phyloP scores from a whole-genome alignment of 192 early-diverging fungal species.

The Coemansia erecta region DNA sequence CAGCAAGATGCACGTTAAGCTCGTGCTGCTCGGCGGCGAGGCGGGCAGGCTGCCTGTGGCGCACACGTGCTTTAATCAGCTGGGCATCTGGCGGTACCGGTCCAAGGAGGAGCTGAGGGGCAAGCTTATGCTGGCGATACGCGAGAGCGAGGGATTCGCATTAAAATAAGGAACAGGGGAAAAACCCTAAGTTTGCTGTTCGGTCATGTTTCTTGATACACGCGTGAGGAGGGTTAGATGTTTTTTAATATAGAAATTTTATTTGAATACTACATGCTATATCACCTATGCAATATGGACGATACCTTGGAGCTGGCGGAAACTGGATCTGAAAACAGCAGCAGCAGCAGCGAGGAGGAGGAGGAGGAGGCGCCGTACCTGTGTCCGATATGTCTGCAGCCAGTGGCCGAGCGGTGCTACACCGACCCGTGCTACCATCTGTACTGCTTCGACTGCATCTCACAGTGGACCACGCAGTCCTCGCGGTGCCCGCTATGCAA shows the following conservation, averaged over 20 bases:
- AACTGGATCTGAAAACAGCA: conserved; percentile 4
- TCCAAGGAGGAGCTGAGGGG: conserved; percentile 63
- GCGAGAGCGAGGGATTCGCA: conserved; percentile 76
- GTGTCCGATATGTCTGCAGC: conserved; percentile 45
- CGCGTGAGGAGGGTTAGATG: too few species aligned
- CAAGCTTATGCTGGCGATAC: conserved; percentile 71
- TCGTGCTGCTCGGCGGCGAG: conserved; percentile 68
- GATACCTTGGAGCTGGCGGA: neutral
- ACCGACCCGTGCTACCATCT: conserved; percentile 51
- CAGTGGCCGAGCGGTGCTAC: conserved; percentile 11
- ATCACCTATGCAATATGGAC: neutral
- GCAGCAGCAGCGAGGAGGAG: too few species aligned
- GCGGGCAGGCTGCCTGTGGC: conserved; percentile 75
- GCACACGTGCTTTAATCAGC: conserved; percentile 94
- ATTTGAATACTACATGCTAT: neutral
- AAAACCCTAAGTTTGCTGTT: too few species aligned
- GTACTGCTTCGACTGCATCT: conserved; percentile 50
- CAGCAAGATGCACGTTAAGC: conserved; percentile 61
- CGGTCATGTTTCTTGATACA: too few species aligned
- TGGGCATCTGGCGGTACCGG: conserved; percentile 78
- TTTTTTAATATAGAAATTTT: too few species aligned
- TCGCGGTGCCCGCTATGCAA: conserved; percentile 55
- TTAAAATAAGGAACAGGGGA: conserved; percentile 55
- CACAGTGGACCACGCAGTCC: conserved; percentile 46
- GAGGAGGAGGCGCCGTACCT: too few species aligned